Evolutionary conservation across 257 asterid species (phyloP), one percentile per base, ranked within the genome.

Genomic region (Misopates orontium): DNA sequence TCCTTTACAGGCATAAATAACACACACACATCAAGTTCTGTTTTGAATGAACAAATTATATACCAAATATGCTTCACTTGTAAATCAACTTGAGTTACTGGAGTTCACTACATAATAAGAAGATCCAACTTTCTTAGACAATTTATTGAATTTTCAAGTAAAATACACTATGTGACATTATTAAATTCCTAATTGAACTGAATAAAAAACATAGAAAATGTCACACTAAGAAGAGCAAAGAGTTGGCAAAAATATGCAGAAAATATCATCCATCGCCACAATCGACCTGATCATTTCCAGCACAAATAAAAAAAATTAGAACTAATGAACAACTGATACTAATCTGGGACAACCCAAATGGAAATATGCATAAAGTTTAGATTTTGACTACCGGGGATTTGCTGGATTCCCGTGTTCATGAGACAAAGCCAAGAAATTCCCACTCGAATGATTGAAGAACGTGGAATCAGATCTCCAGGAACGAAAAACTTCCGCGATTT

Each of bases 371-470:
- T n/a, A 7, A 24, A 49, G n/a, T 54, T 25, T 1, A 9, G 10
- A 3, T 42, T 2, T 0, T 6, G 10, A 45, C 19, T 70, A 83
- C 93, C 93, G 83, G 24, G 88, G 93, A 21, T 62, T 65, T 23
- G 49, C 62, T 66, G 84, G 91, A 73, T 44, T 76, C 70, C 81
- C 88, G 68, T 70, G 78, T 31, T 71, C 78, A 66, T 77, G 88
- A 0, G 92, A 78, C 54, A 89, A 23, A 56, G 88, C 92, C 85
- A 86, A 58, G 85, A 83, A 86, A 70, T 79, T 82, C 36, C 82
- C 82, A 62, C 71, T 73, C 16, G 75, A 72, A 58, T 84, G 82
- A 74, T 73, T 70, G 79, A 80, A 88, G 16, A 79, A 66, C 9
- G 80, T 84, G 45, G 85, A 67, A 41, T 89, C 90, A 11, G 83